Evolutionary conservation across 495 filamentous ascomycete species (phyloP), one percentile per base, ranked within the genome.

Genomic region (Annulohypoxylon stygium): DNA sequence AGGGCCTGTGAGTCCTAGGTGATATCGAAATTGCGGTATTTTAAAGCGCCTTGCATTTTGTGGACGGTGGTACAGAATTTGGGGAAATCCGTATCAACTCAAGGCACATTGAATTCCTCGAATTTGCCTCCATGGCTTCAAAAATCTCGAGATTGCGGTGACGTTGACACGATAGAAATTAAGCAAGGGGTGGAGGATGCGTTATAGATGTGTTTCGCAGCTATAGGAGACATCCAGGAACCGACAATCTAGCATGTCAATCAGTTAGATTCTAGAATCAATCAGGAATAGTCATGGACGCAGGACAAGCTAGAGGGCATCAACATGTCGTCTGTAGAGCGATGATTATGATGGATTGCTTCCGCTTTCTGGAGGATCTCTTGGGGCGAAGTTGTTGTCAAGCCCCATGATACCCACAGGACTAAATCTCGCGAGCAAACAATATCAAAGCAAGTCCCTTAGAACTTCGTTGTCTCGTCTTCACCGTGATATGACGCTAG

Each of bases 101-200:
- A 61, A 62, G 66, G 66, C 58, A 55, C 7, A 36, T 11, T 18
- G 11, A 25, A 39, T 6, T 26, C 8, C 36, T 7, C 34, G 10
- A 33, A 25, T 58, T 11, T 3, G 3, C 11, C 36, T 43, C 20
- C 14, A 12, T 60, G 1, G 2, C 36, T 57, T 20, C 10, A 43
- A 14, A 9, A 59, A 5, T 25, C 34, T 33, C 1, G 23, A n/a
- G 37, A 14, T 36, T 18, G 14, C 39, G 5, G n/a, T 7, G 4
- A 39, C 1, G n/a, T 57, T 8, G 10, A 34, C 33, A 23, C 14
- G 0, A 8, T 36, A 23, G 18, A 14, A 41, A 23, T 23, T 23
- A 23, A 14, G n/a, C n/a, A 60, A 60, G 36, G 8, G 20, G 11
- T 45, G n/a, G 16, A 59, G 36, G 30, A 60, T 25, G 2, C 2